Percentiles rank a stretch among this genome's conserved stretches.
Conservation (phyloP, 352 stramenopile genomes). For the Pythium utonaiense region DNA sequence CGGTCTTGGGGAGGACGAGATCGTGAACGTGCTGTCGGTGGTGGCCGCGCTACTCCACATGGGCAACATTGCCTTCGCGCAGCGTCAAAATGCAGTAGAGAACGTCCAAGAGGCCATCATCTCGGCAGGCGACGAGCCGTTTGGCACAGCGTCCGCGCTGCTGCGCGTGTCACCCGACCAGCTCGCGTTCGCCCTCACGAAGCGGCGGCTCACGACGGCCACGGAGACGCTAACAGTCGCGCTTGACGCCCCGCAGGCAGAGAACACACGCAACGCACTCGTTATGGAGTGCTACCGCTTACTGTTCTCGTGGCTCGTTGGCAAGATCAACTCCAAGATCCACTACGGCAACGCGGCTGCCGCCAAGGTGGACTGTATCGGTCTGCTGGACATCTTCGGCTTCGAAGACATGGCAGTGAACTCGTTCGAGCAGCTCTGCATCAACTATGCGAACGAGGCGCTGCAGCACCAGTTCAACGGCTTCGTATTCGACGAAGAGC, state of each 20-base stretch:
- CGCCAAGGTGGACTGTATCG: slow-evolving; percentile 51
- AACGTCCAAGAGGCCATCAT: slow-evolving; percentile 17
- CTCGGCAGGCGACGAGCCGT: slow-evolving; percentile 15
- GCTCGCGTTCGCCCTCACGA: slow-evolving; percentile 58
- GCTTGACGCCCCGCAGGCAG: slow-evolving; percentile 58
- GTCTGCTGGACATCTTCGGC: slow-evolving; percentile 86
- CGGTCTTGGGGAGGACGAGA: slow-evolving; percentile 56
- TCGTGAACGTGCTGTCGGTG: slow-evolving; percentile 62
- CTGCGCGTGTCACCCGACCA: slow-evolving; percentile 53
- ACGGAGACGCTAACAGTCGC: slow-evolving; percentile 73
- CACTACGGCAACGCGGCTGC: not conserved
- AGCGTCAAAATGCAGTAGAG: slow-evolving; percentile 2
- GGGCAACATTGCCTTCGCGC: slow-evolving; percentile 76
- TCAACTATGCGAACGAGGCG: slow-evolving; percentile 89
- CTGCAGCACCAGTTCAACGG: slow-evolving; percentile 88
- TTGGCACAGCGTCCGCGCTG: slow-evolving; percentile 49
- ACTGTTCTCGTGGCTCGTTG: slow-evolving; percentile 94
- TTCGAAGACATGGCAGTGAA: slow-evolving; percentile 87
- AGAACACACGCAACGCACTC: slow-evolving; percentile 85
- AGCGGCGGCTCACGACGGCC: slow-evolving; percentile 54
- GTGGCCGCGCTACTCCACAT: slow-evolving; percentile 85
- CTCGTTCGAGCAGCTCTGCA: slow-evolving; percentile 89
- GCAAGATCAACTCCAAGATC: slow-evolving; percentile 87
- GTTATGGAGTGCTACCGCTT: slow-evolving; percentile 92
- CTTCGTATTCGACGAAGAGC: slow-evolving; percentile 91